Percentiles rank a stretch among this genome's conserved stretches.
These are phyloP conservation scores for Claviceps digitariae DNA, from an alignment of 2,329 filamentous ascomycete genomes.

Conservation along the genomic window DNA sequence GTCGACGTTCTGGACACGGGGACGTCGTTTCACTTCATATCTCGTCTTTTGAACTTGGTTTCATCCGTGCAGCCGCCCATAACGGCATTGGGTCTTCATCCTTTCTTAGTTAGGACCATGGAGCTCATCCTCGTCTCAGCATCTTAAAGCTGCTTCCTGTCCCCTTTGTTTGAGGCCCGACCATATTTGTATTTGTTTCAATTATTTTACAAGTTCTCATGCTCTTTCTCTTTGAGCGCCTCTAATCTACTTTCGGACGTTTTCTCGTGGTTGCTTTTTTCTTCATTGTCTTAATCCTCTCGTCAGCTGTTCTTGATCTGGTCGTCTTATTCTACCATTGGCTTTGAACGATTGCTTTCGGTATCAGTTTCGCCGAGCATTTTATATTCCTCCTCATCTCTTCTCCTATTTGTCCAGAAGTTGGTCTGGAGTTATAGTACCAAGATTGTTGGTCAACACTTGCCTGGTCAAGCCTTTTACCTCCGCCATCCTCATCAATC, in stretches of 20 bases:
- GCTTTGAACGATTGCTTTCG: background rate
- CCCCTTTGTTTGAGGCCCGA: conserved; percentile 13
- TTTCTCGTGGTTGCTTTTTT: background rate
- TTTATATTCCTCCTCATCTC: background rate
- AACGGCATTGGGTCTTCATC: conserved; percentile 1
- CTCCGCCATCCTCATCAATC: conserved; percentile 7
- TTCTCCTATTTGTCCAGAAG: background rate
- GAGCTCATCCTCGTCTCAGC: conserved; percentile 1
- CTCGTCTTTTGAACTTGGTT: conserved; percentile 8
- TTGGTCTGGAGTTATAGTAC: conserved; percentile 7
- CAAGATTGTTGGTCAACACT: conserved; percentile 4
- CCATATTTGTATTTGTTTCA: conserved; percentile 9
- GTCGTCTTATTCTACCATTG: background rate
- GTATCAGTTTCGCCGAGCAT: too few relatives aligned
- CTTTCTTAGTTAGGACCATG: background rate
- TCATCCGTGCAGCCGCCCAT: conserved; percentile 6
- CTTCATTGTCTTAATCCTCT: background rate
- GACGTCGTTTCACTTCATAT: conserved; percentile 34
- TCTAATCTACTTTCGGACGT: background rate
- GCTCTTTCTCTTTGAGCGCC: background rate
- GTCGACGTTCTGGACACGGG: conserved; percentile 35
- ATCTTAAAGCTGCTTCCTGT: conserved; percentile 10
- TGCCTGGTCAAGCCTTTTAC: conserved; percentile 13
- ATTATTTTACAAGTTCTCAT: background rate
- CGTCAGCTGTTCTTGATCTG: background rate